A percentile compares a stretch with the other conserved stretches of the same genome.
Conservation (phyloP, 1,139 yeast species). For the Wickerhamomyces sp. region DNA sequence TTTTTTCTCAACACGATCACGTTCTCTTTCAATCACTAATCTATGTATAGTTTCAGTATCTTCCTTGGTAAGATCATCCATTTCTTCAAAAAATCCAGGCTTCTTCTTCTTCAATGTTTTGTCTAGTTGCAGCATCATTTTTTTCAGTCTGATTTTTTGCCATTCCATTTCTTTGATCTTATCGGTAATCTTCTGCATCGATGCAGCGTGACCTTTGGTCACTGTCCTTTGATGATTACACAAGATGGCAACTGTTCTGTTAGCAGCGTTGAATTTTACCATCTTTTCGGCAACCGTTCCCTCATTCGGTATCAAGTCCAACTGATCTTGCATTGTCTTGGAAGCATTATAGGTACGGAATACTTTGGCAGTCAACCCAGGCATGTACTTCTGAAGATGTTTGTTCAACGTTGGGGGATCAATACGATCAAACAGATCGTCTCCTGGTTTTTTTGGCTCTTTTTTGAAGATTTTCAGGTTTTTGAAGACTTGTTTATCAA, state of each 20-base stretch:
- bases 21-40: conserved; percentile 50
- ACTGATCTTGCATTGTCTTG: conserved; percentile 92
- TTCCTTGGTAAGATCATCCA: conserved; percentile 65
- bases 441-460: conserved; percentile 85
- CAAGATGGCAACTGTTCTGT: conserved; percentile 88
- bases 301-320: conserved; percentile 74
- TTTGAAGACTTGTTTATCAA: conserved; percentile 84
- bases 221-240: conserved; percentile 98
- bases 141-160: conserved; percentile 74
- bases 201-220: conserved; percentile 74
- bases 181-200: conserved; percentile 75
- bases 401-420: conserved; percentile 81
- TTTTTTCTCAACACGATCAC: conserved; percentile 58
- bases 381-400: conserved; percentile 85
- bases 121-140: conserved; percentile 66
- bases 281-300: conserved; percentile 89
- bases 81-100: conserved; percentile 58
- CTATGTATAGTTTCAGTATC: conserved; percentile 58
- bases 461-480: conserved; percentile 83
- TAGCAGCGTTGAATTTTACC: conserved; percentile 88
- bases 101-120: conserved; percentile 49
- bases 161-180: conserved; percentile 75
- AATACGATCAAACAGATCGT: conserved; percentile 85
- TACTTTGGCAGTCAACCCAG: conserved; percentile 92
- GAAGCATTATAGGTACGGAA: conserved; percentile 98